Base-by-base conservation (phyloP, 2,329 filamentous ascomycete genomes). In the Onygenales sp. region DNA sequence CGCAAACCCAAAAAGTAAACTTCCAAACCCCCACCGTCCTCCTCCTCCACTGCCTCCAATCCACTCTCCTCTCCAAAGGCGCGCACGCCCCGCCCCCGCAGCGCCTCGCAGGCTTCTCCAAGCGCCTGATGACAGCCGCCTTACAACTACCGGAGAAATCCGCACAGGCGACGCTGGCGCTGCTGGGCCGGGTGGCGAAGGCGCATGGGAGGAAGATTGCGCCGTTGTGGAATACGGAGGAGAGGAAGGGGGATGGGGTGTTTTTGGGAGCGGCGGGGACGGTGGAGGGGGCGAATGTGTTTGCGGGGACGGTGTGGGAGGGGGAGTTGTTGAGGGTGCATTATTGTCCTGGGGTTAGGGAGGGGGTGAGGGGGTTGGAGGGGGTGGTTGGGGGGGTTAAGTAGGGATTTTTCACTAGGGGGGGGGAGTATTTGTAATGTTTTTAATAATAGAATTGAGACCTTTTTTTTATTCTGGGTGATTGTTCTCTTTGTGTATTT, bases 1-100 rank as follows among this genome's bases (percentile, higher is more conserved):
- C 59, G 57, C 10, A 51, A 43, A 43, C 56, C 48, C 84, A 83
- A 66, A 93, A 87, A 69, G 83, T 98, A 73, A 97, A 98, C 72
- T 84, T 96, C 53, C 87, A 95, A 65, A 98, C 93, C 0, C 95
- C 91, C 0, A 93, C 91, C 2, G 90, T 96, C 14, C 84, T 98
- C 31, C 82, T 98, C 51, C 80, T 97, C 57, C 87, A 91, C 58
- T 93, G 89, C 50, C 78, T 98, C 5, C 87, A 88, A 5, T 85
- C 86, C 2, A 82, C 91, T 35, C 82, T 98, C 17, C 78, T 95
- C 0, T 89, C 92, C 74, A 82, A 46, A 82, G 85, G 72, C 81
- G 86, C 69, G 77, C 89, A 63, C 80, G 87, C 64, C 78, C 86
- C 55, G 80, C 89, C 93, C 0, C 90, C 91, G 0, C 72, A 91